phyloP scores from a whole-genome alignment of 495 filamentous ascomycete species.

The Penicillium steckii region DNA sequence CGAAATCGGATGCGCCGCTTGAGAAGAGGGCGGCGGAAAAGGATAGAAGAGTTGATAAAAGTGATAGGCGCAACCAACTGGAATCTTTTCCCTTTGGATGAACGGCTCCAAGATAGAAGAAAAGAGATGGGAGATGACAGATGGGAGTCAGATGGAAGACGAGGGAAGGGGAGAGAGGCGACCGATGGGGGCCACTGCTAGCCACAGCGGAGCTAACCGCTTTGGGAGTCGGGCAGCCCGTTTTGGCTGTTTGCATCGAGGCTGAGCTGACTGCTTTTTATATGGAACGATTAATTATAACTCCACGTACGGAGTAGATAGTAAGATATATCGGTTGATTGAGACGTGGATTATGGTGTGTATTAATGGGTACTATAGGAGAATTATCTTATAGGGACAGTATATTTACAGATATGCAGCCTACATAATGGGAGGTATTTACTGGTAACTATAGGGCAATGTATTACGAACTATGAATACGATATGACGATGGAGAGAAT shows the following conservation, averaged over 20 bases:
- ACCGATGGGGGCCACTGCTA: background rate
- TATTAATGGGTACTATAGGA: too few relatives aligned
- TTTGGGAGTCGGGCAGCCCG: conserved; percentile 13
- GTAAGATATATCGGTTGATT: background rate
- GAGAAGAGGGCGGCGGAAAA: background rate
- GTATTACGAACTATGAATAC: too few relatives aligned
- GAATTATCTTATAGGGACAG: too few relatives aligned
- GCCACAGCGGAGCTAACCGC: conserved; percentile 1
- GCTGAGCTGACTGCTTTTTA: background rate
- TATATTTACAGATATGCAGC: too few relatives aligned
- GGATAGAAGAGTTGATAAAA: background rate
- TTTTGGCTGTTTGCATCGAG: conserved; percentile 19
- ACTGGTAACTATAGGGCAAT: too few relatives aligned
- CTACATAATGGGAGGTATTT: too few relatives aligned
- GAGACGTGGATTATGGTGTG: too few relatives aligned
- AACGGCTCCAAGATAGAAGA: background rate
- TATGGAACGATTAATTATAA: too few relatives aligned
- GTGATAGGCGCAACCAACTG: background rate
- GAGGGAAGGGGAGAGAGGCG: conserved; percentile 15
- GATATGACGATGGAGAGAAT: too few relatives aligned
- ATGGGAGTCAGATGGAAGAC: conserved; percentile 11
- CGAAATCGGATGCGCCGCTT: conserved; percentile 6
- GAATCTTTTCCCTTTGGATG: background rate
- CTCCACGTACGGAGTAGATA: too few relatives aligned
- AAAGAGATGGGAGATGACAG: conserved; percentile 7